Conservation (phyloP, 2,329 filamentous ascomycete genomes). For the Aspergillus costaricaensis region DNA sequence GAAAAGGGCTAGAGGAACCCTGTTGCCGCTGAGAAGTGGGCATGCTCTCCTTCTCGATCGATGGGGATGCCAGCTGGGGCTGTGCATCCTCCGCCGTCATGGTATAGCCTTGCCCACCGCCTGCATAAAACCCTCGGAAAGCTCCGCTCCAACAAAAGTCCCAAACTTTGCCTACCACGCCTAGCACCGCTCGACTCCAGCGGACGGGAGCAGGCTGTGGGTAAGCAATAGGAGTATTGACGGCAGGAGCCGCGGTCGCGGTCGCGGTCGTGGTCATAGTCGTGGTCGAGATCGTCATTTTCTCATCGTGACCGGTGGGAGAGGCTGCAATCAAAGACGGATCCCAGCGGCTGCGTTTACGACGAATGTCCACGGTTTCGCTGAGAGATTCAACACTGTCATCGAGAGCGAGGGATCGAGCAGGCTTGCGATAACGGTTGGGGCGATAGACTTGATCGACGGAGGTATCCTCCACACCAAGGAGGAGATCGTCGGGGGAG, state of each 20-base stretch:
- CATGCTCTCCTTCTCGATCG: slow-evolving; percentile 22
- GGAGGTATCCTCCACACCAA: slow-evolving; percentile 30
- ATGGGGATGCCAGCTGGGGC: slow-evolving; percentile 15
- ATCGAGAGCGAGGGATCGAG: slow-evolving; percentile 29
- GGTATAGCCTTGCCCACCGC: slow-evolving; percentile 72
- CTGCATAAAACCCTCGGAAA: slow-evolving; percentile 84
- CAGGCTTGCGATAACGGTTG: slow-evolving; percentile 42
- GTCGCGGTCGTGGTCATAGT: slow-evolving; percentile 17
- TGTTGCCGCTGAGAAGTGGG: background rate
- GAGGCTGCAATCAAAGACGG: slow-evolving; percentile 28
- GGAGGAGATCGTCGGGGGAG: slow-evolving; percentile 27
- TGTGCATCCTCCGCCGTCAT: slow-evolving; percentile 42
- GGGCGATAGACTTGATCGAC: slow-evolving; percentile 37
- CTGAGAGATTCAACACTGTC: slow-evolving; percentile 28
- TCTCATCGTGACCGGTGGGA: slow-evolving; percentile 22
- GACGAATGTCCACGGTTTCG: slow-evolving; percentile 26
- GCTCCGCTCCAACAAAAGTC: slow-evolving; percentile 73
- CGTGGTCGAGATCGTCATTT: slow-evolving; percentile 15
- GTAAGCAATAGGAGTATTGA: background rate
- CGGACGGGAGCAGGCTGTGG: slow-evolving; percentile 27
- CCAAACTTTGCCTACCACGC: slow-evolving; percentile 68
- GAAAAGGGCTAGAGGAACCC: slow-evolving; percentile 48
- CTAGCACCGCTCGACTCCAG: slow-evolving; percentile 47
- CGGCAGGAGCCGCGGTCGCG: slow-evolving; percentile 6
- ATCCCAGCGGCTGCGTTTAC: slow-evolving; percentile 38